A percentile compares a stretch with the other conserved stretches of the same genome.
Evolutionary conservation across 805 yeast genomes (phyloP).

Genomic region (Kazachstania kunashirensis): DNA sequence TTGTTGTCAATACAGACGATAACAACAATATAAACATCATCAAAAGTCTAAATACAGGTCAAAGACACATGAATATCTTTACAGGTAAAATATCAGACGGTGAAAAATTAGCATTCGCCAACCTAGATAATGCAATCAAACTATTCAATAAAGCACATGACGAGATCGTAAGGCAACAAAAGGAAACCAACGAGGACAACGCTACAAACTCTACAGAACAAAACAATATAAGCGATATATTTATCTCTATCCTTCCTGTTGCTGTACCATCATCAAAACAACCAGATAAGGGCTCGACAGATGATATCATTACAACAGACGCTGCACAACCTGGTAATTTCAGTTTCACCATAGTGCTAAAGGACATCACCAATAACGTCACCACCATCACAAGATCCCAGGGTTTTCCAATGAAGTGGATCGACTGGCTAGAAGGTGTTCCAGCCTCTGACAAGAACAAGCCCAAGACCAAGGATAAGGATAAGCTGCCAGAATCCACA

Average conservation of each 20-base stretch:
- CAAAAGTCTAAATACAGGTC: background rate
- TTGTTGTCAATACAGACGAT: slow-evolving; percentile 1
- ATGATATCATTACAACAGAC: slow-evolving; percentile 30
- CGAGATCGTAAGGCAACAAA: slow-evolving; percentile 21
- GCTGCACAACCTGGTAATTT: slow-evolving; percentile 43
- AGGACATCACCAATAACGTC: slow-evolving; percentile 71
- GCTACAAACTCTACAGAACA: slow-evolving; percentile 7
- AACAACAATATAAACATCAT: background rate
- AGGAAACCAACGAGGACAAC: slow-evolving; percentile 14
- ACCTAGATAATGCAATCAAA: slow-evolving; percentile 64
- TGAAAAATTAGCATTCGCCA: slow-evolving; percentile 80
- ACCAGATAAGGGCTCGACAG: background rate
- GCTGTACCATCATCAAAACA: slow-evolving; percentile 24
- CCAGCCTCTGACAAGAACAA: slow-evolving; percentile 19
- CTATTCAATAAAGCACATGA: slow-evolving; percentile 29
- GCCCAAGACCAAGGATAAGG: slow-evolving; percentile 16
- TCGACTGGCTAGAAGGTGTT: slow-evolving; percentile 60
- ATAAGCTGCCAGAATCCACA: too few species aligned
- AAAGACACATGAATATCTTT: slow-evolving; percentile 55
- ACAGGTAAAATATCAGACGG: slow-evolving; percentile 74
- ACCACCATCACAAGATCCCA: slow-evolving; percentile 72
- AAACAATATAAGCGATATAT: slow-evolving; percentile 45
- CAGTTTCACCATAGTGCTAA: slow-evolving; percentile 63
- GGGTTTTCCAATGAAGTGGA: slow-evolving; percentile 85
- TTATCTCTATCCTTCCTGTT: slow-evolving; percentile 59